Evolutionary conservation across 1,284 basidiomycete genomes (phyloP).

Genomic region (Marasmius tenuissimus): DNA sequence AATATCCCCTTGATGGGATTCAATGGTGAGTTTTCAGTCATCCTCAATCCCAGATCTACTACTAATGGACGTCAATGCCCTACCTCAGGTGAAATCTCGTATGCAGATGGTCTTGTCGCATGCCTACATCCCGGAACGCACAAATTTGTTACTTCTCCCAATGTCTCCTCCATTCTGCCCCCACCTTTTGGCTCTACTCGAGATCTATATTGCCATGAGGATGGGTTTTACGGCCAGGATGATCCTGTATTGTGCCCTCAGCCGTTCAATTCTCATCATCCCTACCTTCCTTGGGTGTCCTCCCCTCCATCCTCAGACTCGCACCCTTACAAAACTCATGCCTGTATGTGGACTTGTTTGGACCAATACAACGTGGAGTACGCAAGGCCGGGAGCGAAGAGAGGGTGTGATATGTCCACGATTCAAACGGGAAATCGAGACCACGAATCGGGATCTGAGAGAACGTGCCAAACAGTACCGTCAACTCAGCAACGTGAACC

Average conservation of each 20-base stretch:
- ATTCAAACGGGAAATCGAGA: not conserved
- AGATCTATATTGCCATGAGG: not conserved
- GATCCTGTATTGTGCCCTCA: conserved; percentile 3
- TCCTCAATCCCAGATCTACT: too few species aligned
- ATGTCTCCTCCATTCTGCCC: not conserved
- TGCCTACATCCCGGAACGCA: not conserved
- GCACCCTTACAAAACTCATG: too few species aligned
- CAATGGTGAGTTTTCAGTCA: too few species aligned
- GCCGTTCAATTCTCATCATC: not conserved
- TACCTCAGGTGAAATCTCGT: too few species aligned
- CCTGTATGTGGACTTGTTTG: not conserved
- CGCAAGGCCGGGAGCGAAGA: not conserved
- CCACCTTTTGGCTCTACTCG: conserved; percentile 8
- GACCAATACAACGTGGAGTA: not conserved
- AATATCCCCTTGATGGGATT: too few species aligned
- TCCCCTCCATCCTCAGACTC: not conserved
- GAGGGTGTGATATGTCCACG: not conserved
- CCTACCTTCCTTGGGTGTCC: not conserved
- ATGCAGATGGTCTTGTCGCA: too few species aligned
- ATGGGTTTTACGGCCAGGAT: conserved; percentile 1
- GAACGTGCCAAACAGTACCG: not conserved
- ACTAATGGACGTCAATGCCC: too few species aligned
- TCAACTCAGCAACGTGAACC: not conserved
- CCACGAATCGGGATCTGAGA: not conserved
- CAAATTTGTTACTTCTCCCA: conserved; percentile 2